A percentile compares a stretch with the other conserved stretches of the same genome.
These are phyloP conservation scores for Arctium lappa DNA, from an alignment of 129 eudicot species.

Conservation along the genomic window DNA sequence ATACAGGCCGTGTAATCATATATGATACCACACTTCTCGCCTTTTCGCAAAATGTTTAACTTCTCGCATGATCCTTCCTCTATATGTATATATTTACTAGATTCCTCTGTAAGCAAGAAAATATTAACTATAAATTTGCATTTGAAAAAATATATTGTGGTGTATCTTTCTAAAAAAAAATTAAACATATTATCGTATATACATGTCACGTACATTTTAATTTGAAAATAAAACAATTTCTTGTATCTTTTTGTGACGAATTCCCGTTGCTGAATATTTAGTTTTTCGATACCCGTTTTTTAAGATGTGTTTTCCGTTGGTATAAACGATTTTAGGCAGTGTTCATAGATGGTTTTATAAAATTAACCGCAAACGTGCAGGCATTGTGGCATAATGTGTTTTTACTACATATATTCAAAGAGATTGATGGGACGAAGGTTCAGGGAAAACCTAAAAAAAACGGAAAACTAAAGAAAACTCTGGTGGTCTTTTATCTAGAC, in stretches of 20 bases:
- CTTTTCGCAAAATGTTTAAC: no score
- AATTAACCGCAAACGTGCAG: not conserved
- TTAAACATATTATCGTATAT: not conserved
- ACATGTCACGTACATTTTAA: not conserved
- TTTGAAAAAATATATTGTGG: slow-evolving; percentile 52
- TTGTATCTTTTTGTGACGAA: not conserved
- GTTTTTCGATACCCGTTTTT: not conserved
- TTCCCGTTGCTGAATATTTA: not conserved
- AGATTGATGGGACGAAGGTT: no score
- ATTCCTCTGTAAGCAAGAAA: slow-evolving; percentile 44
- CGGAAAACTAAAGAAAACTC: no score
- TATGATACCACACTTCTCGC: no score
- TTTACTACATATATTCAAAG: no score
- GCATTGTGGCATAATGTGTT: no score
- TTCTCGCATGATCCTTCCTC: no score
- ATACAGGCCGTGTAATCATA: no score
- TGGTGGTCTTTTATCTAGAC: no score
- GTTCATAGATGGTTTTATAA: not conserved
- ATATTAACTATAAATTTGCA: slow-evolving; percentile 37
- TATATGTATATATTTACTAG: no score
- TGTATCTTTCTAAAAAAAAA: slow-evolving; percentile 32
- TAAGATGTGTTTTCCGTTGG: not conserved
- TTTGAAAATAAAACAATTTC: not conserved
- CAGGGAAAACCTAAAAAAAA: no score
- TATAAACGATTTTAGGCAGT: not conserved